phyloP scores from a whole-genome alignment of 2,329 filamentous ascomycete species.

The Eutypa lata region DNA sequence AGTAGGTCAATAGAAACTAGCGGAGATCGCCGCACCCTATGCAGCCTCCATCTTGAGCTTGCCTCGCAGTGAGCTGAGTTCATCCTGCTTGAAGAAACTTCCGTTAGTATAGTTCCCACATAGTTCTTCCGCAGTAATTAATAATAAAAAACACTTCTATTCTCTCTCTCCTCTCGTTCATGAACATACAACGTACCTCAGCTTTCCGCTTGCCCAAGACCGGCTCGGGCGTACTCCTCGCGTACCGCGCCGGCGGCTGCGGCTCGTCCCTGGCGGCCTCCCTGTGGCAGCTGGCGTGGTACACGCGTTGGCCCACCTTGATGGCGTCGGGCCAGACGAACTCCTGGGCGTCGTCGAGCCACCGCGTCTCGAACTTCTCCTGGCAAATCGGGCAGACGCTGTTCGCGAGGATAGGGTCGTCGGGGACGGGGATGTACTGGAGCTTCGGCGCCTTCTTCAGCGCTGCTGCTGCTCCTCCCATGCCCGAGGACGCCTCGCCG shows the following conservation, averaged over 20 bases:
- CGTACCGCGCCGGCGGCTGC: conserved; percentile 12
- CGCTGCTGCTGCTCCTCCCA: conserved; percentile 26
- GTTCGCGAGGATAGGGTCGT: conserved; percentile 70
- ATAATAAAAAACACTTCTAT: not conserved
- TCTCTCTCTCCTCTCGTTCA: not conserved
- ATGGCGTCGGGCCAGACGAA: conserved; percentile 95
- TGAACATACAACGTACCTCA: conserved; percentile 46
- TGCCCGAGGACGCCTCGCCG: conserved; percentile 34
- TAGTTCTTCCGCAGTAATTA: not conserved
- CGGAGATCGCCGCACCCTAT: conserved; percentile 6
- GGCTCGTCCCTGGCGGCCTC: conserved; percentile 69
- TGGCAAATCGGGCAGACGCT: conserved; percentile 90
- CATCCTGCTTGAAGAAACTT: conserved; percentile 25
- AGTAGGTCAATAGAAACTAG: not conserved
- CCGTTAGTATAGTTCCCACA: conserved; percentile 14
- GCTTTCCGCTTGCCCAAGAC: conserved; percentile 74
- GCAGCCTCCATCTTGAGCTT: conserved; percentile 27
- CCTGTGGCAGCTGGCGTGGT: conserved; percentile 84
- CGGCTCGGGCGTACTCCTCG: conserved; percentile 59
- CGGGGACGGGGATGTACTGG: conserved; percentile 79
- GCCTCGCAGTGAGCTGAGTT: conserved; percentile 24
- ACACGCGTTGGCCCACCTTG: conserved; percentile 74
- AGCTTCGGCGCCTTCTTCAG: conserved; percentile 48
- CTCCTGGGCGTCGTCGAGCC: conserved; percentile 89
- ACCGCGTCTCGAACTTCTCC: conserved; percentile 88